Conservation (phyloP, 139 green algal genomes). For the Closterium sp. region DNA sequence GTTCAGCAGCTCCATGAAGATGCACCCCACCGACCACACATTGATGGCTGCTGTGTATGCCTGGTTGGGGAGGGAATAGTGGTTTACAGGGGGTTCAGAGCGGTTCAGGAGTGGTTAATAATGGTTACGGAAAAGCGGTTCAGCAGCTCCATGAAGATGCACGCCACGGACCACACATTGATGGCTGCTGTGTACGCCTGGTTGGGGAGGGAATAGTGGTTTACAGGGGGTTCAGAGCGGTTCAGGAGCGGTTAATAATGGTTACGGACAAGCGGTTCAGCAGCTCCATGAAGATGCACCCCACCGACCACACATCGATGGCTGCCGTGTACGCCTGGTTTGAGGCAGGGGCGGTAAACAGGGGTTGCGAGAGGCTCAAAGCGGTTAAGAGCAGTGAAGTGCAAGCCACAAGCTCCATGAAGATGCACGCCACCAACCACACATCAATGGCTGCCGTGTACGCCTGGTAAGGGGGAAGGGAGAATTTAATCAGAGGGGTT, state of each 20-base stretch:
- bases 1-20: conserved; percentile 66
- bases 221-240: no score
- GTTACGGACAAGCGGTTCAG: conserved; percentile 40
- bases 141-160: conserved; percentile 67
- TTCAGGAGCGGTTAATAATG: no score
- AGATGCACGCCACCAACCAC: conserved; percentile 64
- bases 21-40: conserved; percentile 62
- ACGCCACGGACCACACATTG: conserved; percentile 59
- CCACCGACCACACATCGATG: conserved; percentile 58
- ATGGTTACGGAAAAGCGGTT: conserved; percentile 3
- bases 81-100: not conserved
- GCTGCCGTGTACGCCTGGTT: conserved; percentile 51
- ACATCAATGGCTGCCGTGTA: conserved; percentile 61
- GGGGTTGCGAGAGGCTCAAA: not conserved
- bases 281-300: conserved; percentile 67
- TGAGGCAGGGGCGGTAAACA: no score
- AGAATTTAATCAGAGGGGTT: not conserved
- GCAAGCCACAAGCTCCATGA: conserved; percentile 70
- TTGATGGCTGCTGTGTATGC: conserved; percentile 59
- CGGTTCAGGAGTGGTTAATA: not conserved
- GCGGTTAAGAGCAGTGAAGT: conserved; percentile 32
- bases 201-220: no score
- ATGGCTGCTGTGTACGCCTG: conserved; percentile 56
- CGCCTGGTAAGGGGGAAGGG: not conserved
- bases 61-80: not conserved